Conservation (phyloP, 2,329 filamentous ascomycete species). For the Colletotrichum magnum region DNA sequence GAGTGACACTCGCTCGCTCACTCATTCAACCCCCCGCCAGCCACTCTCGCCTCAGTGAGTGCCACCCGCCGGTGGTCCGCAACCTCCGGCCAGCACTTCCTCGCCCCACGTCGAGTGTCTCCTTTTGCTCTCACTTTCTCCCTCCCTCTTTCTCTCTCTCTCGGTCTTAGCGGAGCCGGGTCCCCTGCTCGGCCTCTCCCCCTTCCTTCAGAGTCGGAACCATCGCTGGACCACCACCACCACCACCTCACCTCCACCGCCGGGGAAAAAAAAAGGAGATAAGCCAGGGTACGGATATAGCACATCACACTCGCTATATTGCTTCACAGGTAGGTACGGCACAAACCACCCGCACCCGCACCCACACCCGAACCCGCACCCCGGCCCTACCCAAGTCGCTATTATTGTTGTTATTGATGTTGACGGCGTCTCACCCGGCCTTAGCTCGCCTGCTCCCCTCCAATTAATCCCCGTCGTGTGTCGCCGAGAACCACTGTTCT, state of each 20-base stretch:
- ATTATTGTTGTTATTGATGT: constrained; percentile 1
- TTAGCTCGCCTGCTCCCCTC: constrained; percentile 18
- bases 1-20: no score
- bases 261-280: no score
- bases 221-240: not conserved
- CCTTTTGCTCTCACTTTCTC: not conserved
- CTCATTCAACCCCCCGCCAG: not conserved
- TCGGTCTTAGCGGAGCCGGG: constrained; percentile 2
- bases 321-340: no score
- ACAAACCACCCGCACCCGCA: not conserved
- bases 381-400: not conserved
- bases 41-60: not conserved
- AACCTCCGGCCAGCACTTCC: constrained; percentile 15
- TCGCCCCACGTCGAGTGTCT: constrained; percentile 19
- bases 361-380: no score
- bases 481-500: constrained; percentile 31
- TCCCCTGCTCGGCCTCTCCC: not conserved
- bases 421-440: constrained; percentile 7
- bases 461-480: constrained; percentile 20
- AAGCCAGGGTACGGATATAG: not conserved
- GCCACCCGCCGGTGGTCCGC: constrained; percentile 21
- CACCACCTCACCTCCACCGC: no score
- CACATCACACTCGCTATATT: no score
- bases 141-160: not conserved
- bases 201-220: not conserved